These are phyloP conservation scores for Diddensiella santjacobensis DNA, from an alignment of 805 yeast genomes.

Conservation along the genomic window DNA sequence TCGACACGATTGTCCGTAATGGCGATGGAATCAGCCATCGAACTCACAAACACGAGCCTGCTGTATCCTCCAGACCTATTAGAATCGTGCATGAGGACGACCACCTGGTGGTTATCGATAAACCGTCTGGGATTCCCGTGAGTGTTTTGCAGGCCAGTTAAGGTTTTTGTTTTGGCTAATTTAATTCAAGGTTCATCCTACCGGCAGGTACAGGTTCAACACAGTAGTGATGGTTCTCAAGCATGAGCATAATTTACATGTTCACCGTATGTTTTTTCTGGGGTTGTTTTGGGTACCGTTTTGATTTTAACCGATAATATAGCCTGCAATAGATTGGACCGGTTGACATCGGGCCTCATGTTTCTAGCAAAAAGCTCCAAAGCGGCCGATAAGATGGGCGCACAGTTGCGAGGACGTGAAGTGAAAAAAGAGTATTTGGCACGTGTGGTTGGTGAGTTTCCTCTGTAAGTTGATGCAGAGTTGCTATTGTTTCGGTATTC, in stretches of 20 bases:
- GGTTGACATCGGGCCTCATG: conserved; percentile 91
- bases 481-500: no score
- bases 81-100: conserved; percentile 75
- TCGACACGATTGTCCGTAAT: conserved; percentile 65
- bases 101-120: conserved; percentile 76
- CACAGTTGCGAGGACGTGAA: conserved; percentile 63
- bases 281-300: background rate
- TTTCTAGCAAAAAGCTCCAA: conserved; percentile 77
- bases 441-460: conserved; percentile 82
- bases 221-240: conserved; percentile 75
- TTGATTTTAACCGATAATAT: background rate
- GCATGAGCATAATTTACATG: conserved; percentile 59
- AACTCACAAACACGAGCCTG: conserved; percentile 89
- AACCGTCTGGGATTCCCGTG: conserved; percentile 93
- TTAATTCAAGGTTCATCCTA: conserved; percentile 58
- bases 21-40: conserved; percentile 84
- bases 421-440: conserved; percentile 85
- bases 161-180: background rate
- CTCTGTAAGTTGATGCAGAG: conserved; percentile 32
- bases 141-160: conserved; percentile 27
- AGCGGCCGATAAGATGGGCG: conserved; percentile 73
- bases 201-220: conserved; percentile 79
- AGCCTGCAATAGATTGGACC: conserved; percentile 82
- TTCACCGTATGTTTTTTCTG: conserved; percentile 50
- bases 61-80: conserved; percentile 59